Base-by-base conservation (phyloP, 352 stramenopile species). In the Sclerospora graminicola region DNA sequence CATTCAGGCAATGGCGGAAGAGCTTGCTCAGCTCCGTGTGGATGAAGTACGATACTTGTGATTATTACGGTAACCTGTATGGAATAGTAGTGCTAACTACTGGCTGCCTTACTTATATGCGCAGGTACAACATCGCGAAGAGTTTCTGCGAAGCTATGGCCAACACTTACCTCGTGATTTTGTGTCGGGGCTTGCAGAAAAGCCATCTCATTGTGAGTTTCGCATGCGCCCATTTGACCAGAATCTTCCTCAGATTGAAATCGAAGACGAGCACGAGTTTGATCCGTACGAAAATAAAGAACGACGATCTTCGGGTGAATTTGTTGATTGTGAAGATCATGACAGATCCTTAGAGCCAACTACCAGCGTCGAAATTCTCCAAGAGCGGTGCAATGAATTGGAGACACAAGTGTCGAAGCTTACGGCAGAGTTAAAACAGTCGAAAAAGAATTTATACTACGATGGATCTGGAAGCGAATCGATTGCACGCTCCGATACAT, bases 151-250 rank as follows among this genome's bases (percentile, higher is more conserved):
- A 2, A 78, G 60, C 41, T 88, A 69, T 61, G 82, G 82, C 1
- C 78, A 89, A 41, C 82, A 93, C 41, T 53, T 93, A 15, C 82
- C 79, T 9, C 77, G 79, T 11, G 77, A 91, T 48, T 88, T 93
- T 29, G 74, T 90, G 0, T 64, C 75, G 5, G 82, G 82, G 4
- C 53, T 93, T 15, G 80, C 77, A 1, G 82, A 93, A 48, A 93
- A 93, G 37, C 82, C 82, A 4, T 91, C 82, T 31, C 82, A 93
- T 50, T 93, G 82, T 48, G 80, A 89, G 36, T 89, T 93, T 39
- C 73, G 79, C 6, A 93, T 90, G 79, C 63, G 78, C 10, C 82
- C 82, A 18, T 93, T 88, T 57, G 82, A 93, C 40, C 79, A 89
- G 57, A 82, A 62, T 11, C 45, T 91, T 8, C 79, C 79, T n/a